Evolutionary conservation across 228 moss, liverwort and hornwort species (phyloP).

Genomic region (Sphagnum fallax): DNA sequence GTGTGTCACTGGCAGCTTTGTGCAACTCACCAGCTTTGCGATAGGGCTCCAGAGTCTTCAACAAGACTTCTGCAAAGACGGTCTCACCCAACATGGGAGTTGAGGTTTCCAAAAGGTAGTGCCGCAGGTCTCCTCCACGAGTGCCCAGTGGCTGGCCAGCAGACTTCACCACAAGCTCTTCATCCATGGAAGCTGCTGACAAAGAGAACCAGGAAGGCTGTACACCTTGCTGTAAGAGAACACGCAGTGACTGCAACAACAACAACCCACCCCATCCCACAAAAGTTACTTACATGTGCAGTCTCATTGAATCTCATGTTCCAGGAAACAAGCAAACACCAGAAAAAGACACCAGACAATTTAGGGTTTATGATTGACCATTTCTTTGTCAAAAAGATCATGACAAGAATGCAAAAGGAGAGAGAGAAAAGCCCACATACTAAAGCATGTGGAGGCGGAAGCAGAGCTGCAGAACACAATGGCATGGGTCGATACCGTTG

Average conservation of each 20-base stretch:
- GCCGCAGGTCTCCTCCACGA: slow-evolving; percentile 74
- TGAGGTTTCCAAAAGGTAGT: slow-evolving; percentile 65
- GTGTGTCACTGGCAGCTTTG: too few species aligned
- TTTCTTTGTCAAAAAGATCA: neutral
- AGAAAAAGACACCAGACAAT: too few species aligned
- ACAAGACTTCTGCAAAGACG: slow-evolving; percentile 79
- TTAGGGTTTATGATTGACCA: neutral
- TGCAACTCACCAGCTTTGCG: slow-evolving; percentile 67
- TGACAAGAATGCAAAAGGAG: neutral
- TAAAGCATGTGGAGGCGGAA: slow-evolving; percentile 96
- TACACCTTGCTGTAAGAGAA: slow-evolving; percentile 86
- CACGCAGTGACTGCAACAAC: slow-evolving; percentile 71
- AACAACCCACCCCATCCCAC: neutral
- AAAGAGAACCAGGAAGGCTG: slow-evolving; percentile 80
- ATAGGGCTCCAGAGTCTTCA: slow-evolving; percentile 88
- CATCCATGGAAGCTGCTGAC: slow-evolving; percentile 12
- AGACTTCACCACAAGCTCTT: slow-evolving; percentile 21
- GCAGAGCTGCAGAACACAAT: slow-evolving; percentile 84
- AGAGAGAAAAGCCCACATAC: slow-evolving; percentile 16
- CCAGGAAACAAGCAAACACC: too few species aligned
- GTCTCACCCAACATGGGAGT: slow-evolving; percentile 81
- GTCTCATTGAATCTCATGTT: neutral
- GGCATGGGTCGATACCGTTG: slow-evolving; percentile 94
- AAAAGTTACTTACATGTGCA: neutral
- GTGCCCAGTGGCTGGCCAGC: slow-evolving; percentile 18